Evolutionary conservation across 2,329 filamentous ascomycete species (phyloP), one percentile per base, ranked within the genome.

Genomic region (Keithomyces neogunnii): DNA sequence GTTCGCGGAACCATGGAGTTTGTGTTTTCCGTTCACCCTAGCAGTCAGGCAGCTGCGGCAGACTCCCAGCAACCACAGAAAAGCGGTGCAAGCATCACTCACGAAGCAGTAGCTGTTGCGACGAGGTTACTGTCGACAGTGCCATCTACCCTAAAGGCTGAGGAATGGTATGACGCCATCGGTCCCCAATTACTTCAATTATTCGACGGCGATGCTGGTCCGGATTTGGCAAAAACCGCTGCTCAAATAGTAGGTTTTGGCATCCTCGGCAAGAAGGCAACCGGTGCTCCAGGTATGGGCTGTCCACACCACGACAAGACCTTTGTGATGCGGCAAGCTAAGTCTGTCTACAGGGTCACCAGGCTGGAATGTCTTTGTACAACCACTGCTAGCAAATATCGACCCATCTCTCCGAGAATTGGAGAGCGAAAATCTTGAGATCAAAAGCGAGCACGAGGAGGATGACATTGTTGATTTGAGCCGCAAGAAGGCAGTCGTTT

Each of bases 1-100:
- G 82, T 89, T 11, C 76, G 85, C 35, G 77, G 80, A 30, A 85
- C 82, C 0, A 72, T 88, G 54, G 85, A 88, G 60, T 88, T 88
- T 60, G 73, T 89, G 36, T 85, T 87, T 52, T 77, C 84, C 1
- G 81, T 86, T 5, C 84, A 87, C 54, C 79, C 84, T 0, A 74
- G 77, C 54, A 73, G 70, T 56, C 66, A 68, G 5, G 63, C 70
- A 51, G 65, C 66, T 57, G 49, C 63, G 0, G 65, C 70, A 5
- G 72, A 75, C 50, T 67, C 68, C 1, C 64, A 69, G 2, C 60
- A 62, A 3, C 70, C 75, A 1, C 77, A 80, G 57, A 81, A 78
- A 49, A 70, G 75, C 62, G 81, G 82, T 1, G 77, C 82, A 4
- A 78, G 77, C 42, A 84, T 89, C 51, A 85, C 85, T 0, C 77